Evolutionary conservation across 2,329 filamentous ascomycete species (phyloP).

Genomic region (Tolypocladium amazonense): DNA sequence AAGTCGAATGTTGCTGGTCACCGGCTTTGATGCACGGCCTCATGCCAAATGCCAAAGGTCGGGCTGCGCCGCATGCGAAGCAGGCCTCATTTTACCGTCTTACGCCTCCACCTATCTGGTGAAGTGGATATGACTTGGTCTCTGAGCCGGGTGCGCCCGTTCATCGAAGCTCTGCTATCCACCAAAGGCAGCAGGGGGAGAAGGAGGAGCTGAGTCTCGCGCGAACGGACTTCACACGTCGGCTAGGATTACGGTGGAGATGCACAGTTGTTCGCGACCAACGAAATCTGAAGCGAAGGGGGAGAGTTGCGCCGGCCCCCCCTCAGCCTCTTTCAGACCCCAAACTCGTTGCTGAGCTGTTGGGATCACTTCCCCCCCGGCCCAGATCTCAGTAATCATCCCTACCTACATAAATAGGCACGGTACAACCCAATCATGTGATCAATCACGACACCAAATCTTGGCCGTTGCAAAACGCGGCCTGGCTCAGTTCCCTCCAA

Average conservation of each 20-base stretch:
- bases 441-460: constrained; percentile 7
- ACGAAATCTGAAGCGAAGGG: neutral
- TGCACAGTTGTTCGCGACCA: neutral
- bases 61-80: neutral
- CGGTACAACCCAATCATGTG: constrained; percentile 9
- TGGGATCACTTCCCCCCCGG: neutral
- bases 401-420: neutral
- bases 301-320: neutral
- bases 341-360: neutral
- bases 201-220: neutral
- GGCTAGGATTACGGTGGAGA: neutral
- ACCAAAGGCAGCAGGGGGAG: neutral
- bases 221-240: neutral
- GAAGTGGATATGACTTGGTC: neutral
- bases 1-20: neutral
- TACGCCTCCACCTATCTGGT: neutral
- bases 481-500: constrained; percentile 2
- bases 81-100: neutral
- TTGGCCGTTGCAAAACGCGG: constrained; percentile 5
- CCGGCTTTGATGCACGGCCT: neutral
- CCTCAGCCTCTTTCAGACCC: neutral
- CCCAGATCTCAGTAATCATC: neutral
- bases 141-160: neutral
- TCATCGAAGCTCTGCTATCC: neutral
- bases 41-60: neutral